Percentiles rank a stretch among this genome's conserved stretches.
These are phyloP conservation scores for Cyclotella baltica DNA, from an alignment of 108 stramenopile genomes.

Conservation along the genomic window DNA sequence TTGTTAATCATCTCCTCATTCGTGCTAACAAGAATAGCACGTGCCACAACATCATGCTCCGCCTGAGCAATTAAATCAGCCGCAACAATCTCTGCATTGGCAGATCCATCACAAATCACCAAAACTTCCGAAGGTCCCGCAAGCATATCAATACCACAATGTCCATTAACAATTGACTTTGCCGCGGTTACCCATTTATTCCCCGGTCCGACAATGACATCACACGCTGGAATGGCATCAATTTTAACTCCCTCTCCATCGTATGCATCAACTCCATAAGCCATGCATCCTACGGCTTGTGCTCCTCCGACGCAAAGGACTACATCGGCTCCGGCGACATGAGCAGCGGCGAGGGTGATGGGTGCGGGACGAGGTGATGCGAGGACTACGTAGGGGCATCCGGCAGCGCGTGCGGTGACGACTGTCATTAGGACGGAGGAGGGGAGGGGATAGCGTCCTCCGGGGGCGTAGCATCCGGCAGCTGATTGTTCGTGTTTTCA, in stretches of 20 bases:
- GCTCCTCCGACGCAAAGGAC: constrained; percentile 95
- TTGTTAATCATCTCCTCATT: constrained; percentile 61
- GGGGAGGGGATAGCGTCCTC: constrained; percentile 98
- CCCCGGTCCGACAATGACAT: constrained; percentile 98
- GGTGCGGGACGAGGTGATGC: constrained; percentile 91
- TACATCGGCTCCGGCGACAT: constrained; percentile 87
- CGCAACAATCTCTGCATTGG: constrained; percentile 92
- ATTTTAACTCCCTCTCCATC: constrained; percentile 22
- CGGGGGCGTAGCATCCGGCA: constrained; percentile 99
- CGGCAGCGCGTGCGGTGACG: constrained; percentile 96
- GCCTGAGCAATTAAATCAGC: constrained; percentile 99
- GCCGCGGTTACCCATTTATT: constrained; percentile 99
- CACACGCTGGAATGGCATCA: constrained; percentile 76
- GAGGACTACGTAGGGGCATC: constrained; percentile 92
- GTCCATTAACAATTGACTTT: constrained; percentile 92
- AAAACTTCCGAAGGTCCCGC: constrained; percentile 98
- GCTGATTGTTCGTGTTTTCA: constrained; percentile 39
- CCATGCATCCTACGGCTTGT: constrained; percentile 95
- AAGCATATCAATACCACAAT: constrained; percentile 99
- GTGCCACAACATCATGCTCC: constrained; percentile 98
- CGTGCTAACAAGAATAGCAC: constrained; percentile 91
- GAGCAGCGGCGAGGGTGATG: constrained; percentile 95
- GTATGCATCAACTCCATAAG: constrained; percentile 79
- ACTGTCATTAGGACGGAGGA: constrained; percentile 98
- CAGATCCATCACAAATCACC: constrained; percentile 95